Evolutionary conservation across 2,329 filamentous ascomycete species (phyloP), one percentile per base, ranked within the genome.

Genomic region (Fusarium nurragi): DNA sequence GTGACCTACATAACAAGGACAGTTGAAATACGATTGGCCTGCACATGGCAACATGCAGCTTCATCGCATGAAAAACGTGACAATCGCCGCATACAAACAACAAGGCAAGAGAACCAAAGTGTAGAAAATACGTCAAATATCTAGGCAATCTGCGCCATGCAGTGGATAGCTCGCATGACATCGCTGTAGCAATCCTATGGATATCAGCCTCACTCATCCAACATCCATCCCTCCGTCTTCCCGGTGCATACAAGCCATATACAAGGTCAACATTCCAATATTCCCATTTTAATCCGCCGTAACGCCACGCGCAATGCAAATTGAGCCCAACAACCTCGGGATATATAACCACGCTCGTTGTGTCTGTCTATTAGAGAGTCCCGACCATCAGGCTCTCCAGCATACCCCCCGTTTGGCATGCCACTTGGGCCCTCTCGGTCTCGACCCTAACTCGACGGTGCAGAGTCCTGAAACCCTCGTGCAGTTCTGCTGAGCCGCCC

Each of bases 361-460:
- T 57, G 55, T 12, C 48, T 47, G 19, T 55, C 51, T 46, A 63
- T 71, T 54, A 75, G 52, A 71, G 63, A 30, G 60, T 65, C 36
- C 75, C 73, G 45, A 74, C 64, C 65, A 90, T 86, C 65, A 88
- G 65, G 45, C 80, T 90, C 70, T 94, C 92, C 65, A 98, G 79
- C 94, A 98, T 97, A 3, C 94, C 95, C 67, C 86, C 86, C 12
- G 92, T 94, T 78, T 91, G 88, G 69, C 87, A 89, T 3, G 94
- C 94, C 73, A 91, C 84, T 78, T 97, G 91, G 21, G 93, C 92
- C 72, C 90, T 88, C 77, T 96, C 92, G 12, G 94, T 90, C 76
- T 95, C 92, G 37, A 86, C 81, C 63, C 87, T 85, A 19, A 98
- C 94, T 36, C 89, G 83, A 41, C 84, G 80, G 74, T 90, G 88